Base-by-base conservation (phyloP, 108 stramenopile species). In the Stephanodiscus minutulus region DNA sequence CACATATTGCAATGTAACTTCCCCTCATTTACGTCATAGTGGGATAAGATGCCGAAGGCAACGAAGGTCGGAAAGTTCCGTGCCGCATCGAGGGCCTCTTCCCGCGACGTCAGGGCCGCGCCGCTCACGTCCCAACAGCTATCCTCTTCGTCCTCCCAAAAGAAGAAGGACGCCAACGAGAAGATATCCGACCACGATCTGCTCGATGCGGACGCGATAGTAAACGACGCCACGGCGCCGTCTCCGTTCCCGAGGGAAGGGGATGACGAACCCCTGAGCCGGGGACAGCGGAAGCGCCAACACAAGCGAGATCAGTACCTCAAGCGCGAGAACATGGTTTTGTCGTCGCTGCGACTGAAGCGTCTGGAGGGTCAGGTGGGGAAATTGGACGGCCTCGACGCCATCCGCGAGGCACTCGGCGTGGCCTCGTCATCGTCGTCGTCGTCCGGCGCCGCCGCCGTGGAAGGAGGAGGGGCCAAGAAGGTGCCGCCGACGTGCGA, bases 261-360 rank as follows among this genome's bases (percentile, higher is more conserved):
- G 21, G 68, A 65, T 37, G 73, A 48, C 11, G 66, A 66, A 58
- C n/a, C 67, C 49, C 64, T 93, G 47, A 91, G 90, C 61, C 75
- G 92, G 67, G 92, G 92, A 21, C 92, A 94, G 66, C 73, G 89
- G 15, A 94, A 88, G 58, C 90, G 92, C 27, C 77, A 74, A 27
- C 86, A 86, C 4, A 94, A 94, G 61, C 78, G 87, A 31, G 90
- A 94, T 27, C 88, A 91, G 71, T 94, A 87, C 67, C 73, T 88
- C 13, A 83, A 88, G 56, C 78, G 83, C 46, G 87, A 94, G 75
- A 84, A 83, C 66, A 84, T 94, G 86, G 82, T 94, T 28, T 63
- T 94, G 47, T 87, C 90, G 0, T 85, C 92, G 5, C 66, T 94
- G 8, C 77, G 73, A 43, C 81, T 94, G 17, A 64, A 87, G 49